Conservation (phyloP, 2,329 filamentous ascomycete species). For the Fusarium mexicanum region DNA sequence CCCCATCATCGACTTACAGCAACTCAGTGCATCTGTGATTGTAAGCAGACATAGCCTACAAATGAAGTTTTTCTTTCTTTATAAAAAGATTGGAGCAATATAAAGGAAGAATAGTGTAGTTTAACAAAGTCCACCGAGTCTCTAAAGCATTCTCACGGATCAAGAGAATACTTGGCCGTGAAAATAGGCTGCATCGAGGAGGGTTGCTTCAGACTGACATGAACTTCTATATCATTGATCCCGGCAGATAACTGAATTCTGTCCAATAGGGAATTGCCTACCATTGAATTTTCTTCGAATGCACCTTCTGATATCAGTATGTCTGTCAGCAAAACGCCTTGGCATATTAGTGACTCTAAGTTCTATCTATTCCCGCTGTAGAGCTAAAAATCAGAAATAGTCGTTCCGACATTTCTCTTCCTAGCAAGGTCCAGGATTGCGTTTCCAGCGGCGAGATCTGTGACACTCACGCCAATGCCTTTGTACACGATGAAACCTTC, state of each 20-base stretch:
- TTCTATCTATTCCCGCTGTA: fast-evolving
- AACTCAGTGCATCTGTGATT: background rate
- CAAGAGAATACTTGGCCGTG: background rate
- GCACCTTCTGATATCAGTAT: fast-evolving
- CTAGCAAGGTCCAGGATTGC: slow-evolving; percentile 44
- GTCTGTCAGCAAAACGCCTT: too few species aligned
- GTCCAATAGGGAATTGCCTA: fast-evolving
- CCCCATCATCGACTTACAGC: background rate
- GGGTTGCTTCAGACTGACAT: background rate
- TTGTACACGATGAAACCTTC: slow-evolving; percentile 45
- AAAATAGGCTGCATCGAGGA: background rate
- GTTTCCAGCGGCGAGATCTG: slow-evolving; percentile 47
- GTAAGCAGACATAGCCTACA: background rate
- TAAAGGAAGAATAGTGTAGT: background rate
- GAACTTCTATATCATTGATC: background rate
- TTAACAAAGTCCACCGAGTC: fast-evolving
- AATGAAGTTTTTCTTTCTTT: background rate
- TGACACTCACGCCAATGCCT: slow-evolving; percentile 43
- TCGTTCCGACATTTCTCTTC: slow-evolving; percentile 9
- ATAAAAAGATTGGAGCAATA: fast-evolving
- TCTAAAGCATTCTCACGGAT: background rate
- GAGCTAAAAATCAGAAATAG: slow-evolving; percentile 11
- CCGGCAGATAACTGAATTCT: background rate
- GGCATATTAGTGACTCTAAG: background rate
- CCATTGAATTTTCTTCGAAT: fast-evolving